Conservation (phyloP, 1,139 yeast genomes). For the Trichomonascaceae sp. region DNA sequence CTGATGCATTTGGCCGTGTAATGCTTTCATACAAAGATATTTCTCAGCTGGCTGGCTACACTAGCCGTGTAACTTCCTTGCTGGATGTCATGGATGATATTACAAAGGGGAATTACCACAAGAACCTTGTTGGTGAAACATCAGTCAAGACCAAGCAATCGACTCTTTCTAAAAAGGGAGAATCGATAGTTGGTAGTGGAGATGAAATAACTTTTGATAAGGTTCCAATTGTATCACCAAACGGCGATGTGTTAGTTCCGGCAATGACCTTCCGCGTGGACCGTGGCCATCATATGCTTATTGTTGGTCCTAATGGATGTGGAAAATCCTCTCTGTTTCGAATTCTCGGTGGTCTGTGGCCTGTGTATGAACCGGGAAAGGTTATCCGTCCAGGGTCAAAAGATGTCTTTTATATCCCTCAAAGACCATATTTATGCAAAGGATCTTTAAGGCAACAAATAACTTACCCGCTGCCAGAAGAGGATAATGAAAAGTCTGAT, state of each 20-base stretch:
- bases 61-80: conserved; percentile 67
- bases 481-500: conserved; percentile 57
- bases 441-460: conserved; percentile 82
- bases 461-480: conserved; percentile 72
- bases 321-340: conserved; percentile 91
- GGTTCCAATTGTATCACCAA: conserved; percentile 79
- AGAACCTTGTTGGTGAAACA: conserved; percentile 26
- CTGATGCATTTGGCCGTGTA: conserved; percentile 83
- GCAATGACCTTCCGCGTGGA: conserved; percentile 64
- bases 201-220: conserved; percentile 63
- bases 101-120: conserved; percentile 33
- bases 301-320: conserved; percentile 94
- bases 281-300: conserved; percentile 78
- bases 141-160: conserved; percentile 16
- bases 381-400: conserved; percentile 60
- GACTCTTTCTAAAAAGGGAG: conserved; percentile 19
- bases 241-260: conserved; percentile 65
- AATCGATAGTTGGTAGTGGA: conserved; percentile 38
- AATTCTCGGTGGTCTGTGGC: conserved; percentile 92
- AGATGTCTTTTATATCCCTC: conserved; percentile 86
- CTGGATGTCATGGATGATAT: conserved; percentile 58
- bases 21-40: conserved; percentile 80
- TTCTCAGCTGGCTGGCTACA: conserved; percentile 80
- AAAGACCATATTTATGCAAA: conserved; percentile 75
- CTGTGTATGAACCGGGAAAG: conserved; percentile 49